Evolutionary conservation across 2,329 filamentous ascomycete genomes (phyloP), one percentile per base, ranked within the genome.

Genomic region (Aciculosporium take): DNA sequence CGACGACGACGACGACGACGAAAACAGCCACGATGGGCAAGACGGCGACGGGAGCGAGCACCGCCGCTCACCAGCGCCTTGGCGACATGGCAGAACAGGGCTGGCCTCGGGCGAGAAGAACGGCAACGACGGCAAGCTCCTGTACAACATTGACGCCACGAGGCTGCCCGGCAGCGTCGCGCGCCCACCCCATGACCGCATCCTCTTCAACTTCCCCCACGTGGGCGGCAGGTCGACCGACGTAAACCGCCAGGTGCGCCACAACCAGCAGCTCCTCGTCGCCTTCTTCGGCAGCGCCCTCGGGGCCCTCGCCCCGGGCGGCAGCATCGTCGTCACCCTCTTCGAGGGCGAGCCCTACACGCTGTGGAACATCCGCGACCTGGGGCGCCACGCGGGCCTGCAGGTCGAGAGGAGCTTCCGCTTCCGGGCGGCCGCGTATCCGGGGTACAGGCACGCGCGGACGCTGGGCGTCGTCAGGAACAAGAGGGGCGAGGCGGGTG

Each of bases 171-270:
- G 77, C 64, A 62, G 62, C 41, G 65, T 87, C 47, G 48, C 53
- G 46, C 57, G 55, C 31, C 59, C 60, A 23, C 50, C 55, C 46
- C 88, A 82, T 69, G 79, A 94, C 59, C 73, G 77, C 43, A 80
- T 96, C 47, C 70, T 89, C 49, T 98, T 96, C 75, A 94, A 95
- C 68, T 98, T 98, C 61, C 91, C 91, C 28, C 91, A 98, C 65
- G 83, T 93, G 3, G 91, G 91, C 48, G 91, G 91, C 35, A 80
- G 93, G 53, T 83, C 77, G 49, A 96, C 82, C 51, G 88, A 96
- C 64, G 82, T 95, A 42, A 95, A 95, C 65, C 73, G 91, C 28
- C 91, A 98, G 63, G 87, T 95, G 12, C 79, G 91, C 43, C 77
- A 84, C 59, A 96, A 98, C 64, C 88, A 94, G 62, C 77, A 82